These are phyloP conservation scores for Thinopyrum elongatum DNA, from an alignment of 176 grass and related monocot genomes.

Conservation along the genomic window DNA sequence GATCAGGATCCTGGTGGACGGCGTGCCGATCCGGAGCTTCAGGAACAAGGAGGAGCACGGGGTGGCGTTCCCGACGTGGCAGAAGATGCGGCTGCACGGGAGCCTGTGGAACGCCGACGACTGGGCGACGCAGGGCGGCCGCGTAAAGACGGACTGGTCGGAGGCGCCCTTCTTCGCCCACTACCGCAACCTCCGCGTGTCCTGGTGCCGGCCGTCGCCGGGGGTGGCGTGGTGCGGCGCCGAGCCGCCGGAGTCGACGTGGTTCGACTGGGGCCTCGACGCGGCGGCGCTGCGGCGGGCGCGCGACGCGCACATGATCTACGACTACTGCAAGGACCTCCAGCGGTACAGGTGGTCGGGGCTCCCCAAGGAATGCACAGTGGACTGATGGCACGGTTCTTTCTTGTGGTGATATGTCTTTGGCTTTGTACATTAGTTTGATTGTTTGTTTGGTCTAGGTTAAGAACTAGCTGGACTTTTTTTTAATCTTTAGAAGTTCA, in stretches of 20 bases:
- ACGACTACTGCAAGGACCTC: constrained; percentile 30
- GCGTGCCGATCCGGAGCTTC: constrained; percentile 37
- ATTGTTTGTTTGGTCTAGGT: no score
- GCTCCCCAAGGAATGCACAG: constrained; percentile 19
- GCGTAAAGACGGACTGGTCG: constrained; percentile 70
- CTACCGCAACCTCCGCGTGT: constrained; percentile 31
- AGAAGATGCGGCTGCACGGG: constrained; percentile 22
- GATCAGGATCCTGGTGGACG: constrained; percentile 42
- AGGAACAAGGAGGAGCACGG: constrained; percentile 2
- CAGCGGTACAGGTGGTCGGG: background rate
- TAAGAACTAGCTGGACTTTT: no score
- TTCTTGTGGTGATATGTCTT: no score
- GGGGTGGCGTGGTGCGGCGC: constrained; percentile 36
- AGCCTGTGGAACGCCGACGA: constrained; percentile 62
- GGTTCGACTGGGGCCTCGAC: constrained; percentile 22
- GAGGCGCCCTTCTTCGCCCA: constrained; percentile 34
- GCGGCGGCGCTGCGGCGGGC: background rate
- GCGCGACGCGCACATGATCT: constrained; percentile 21
- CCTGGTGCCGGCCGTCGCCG: constrained; percentile 26
- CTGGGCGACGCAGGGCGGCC: constrained; percentile 81
- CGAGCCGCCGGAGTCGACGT: constrained; percentile 25
- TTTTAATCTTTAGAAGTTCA: no score
- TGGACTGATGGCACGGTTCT: background rate
- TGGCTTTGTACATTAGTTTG: no score
- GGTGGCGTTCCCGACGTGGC: constrained; percentile 35